These are phyloP conservation scores for Colletotrichum gigasporum DNA, from an alignment of 2,329 filamentous ascomycete genomes.

Conservation along the genomic window DNA sequence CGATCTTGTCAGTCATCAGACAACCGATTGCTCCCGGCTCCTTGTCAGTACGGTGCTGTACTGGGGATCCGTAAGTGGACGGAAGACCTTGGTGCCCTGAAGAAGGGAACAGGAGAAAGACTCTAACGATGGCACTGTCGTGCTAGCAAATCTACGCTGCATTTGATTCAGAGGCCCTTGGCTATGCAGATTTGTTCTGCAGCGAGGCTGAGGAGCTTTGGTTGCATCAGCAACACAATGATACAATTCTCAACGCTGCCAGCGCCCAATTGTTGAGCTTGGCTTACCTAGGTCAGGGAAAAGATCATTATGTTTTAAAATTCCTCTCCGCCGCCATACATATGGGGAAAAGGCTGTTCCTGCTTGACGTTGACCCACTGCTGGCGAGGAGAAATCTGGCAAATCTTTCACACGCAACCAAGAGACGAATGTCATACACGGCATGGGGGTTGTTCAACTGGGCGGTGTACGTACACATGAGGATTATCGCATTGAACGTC, in stretches of 20 bases:
- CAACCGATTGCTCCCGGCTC: slow-evolving; percentile 43
- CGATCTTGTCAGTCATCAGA: slow-evolving; percentile 38
- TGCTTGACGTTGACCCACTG: slow-evolving; percentile 37
- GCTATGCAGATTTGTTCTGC: background rate
- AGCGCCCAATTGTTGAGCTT: slow-evolving; percentile 45
- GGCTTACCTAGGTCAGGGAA: slow-evolving; percentile 44
- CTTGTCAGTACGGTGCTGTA: slow-evolving; percentile 47
- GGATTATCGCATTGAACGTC: too few species aligned
- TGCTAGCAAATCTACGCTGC: slow-evolving; percentile 48
- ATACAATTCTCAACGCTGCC: slow-evolving; percentile 38
- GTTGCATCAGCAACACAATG: slow-evolving; percentile 32
- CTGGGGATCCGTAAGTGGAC: slow-evolving; percentile 43
- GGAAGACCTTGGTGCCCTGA: background rate
- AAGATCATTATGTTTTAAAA: slow-evolving; percentile 42
- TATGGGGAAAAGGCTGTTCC: slow-evolving; percentile 41
- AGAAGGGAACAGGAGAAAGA: background rate
- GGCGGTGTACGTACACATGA: slow-evolving; percentile 46
- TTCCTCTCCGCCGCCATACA: slow-evolving; percentile 40
- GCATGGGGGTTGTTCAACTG: slow-evolving; percentile 48
- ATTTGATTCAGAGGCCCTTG: slow-evolving; percentile 19
- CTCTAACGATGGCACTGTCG: too few species aligned
- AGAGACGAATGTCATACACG: slow-evolving; percentile 26
- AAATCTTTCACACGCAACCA: slow-evolving; percentile 28
- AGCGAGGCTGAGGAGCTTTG: slow-evolving; percentile 39
- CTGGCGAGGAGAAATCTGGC: background rate